A percentile compares a stretch with the other conserved stretches of the same genome.
phyloP scores from a whole-genome alignment of 2,329 filamentous ascomycete species.

The Ceratocystis cacaofunesta region DNA sequence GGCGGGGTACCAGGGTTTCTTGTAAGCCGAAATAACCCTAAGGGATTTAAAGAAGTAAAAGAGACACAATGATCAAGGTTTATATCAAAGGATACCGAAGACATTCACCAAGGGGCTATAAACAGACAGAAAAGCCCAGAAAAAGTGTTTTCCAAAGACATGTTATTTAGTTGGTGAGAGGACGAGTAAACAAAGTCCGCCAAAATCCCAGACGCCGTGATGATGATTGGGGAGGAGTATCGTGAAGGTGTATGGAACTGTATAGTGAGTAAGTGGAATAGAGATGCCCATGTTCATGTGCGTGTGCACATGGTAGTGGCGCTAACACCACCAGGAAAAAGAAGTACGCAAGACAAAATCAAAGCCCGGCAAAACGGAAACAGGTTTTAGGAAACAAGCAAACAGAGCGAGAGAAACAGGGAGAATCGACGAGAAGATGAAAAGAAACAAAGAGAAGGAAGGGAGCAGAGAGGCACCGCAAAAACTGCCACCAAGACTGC shows the following conservation, averaged over 20 bases:
- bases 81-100: not conserved
- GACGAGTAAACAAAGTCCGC: slow-evolving; percentile 2
- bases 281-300: not conserved
- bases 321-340: not conserved
- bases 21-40: slow-evolving; percentile 1
- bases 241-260: not conserved
- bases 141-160: not conserved
- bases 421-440: not conserved
- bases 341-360: not conserved
- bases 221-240: not conserved
- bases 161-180: not conserved
- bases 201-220: slow-evolving; percentile 6
- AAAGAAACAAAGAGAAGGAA: not conserved
- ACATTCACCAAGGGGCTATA: not conserved
- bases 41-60: not conserved
- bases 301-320: not conserved
- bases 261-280: not conserved
- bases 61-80: not conserved
- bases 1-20: not conserved
- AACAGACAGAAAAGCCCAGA: not conserved
- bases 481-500: not conserved
- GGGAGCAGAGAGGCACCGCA: not conserved
- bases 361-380: not conserved
- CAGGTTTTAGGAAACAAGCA: not conserved
- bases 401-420: slow-evolving; percentile 1